Percentiles rank a stretch among this genome's conserved stretches.
Evolutionary conservation across 106 monocot species (phyloP).

Genomic region (Dactylorhiza incarnata): DNA sequence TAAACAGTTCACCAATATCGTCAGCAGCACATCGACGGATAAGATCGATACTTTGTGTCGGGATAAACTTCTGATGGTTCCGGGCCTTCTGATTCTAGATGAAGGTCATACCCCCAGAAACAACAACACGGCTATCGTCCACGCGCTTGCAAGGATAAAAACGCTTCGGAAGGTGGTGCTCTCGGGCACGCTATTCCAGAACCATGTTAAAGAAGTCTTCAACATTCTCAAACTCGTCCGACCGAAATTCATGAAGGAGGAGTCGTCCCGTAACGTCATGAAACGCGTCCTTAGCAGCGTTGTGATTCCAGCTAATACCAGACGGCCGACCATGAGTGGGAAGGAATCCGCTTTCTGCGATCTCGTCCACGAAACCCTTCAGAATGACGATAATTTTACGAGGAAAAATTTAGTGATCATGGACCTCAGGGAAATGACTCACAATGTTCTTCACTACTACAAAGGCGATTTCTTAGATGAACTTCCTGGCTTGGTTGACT

Average conservation of each 20-base stretch:
- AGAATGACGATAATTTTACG: slow-evolving; percentile 37
- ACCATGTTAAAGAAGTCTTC: slow-evolving; percentile 86
- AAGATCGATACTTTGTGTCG: slow-evolving; percentile 46
- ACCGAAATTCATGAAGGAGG: slow-evolving; percentile 60
- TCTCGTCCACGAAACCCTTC: slow-evolving; percentile 61
- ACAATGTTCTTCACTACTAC: slow-evolving; percentile 78
- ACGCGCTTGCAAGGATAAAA: slow-evolving; percentile 59
- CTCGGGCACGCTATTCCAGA: slow-evolving; percentile 91
- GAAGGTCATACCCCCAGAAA: slow-evolving; percentile 92
- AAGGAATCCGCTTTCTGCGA: slow-evolving; percentile 47
- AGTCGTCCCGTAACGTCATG: slow-evolving; percentile 31
- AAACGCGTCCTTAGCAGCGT: slow-evolving; percentile 52
- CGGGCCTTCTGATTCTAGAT: slow-evolving; percentile 77
- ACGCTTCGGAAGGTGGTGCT: slow-evolving; percentile 82
- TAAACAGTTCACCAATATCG: slow-evolving; percentile 60
- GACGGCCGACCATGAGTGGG: slow-evolving; percentile 18
- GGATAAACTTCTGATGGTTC: slow-evolving; percentile 62
- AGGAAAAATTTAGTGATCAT: slow-evolving; percentile 55
- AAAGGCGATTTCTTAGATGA: slow-evolving; percentile 84
- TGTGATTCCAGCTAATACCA: slow-evolving; percentile 30
- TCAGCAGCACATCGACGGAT: slow-evolving; percentile 25
- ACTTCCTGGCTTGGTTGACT: slow-evolving; percentile 65
- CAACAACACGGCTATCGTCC: slow-evolving; percentile 55
- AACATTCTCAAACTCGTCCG: slow-evolving; percentile 84
- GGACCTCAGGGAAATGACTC: slow-evolving; percentile 65